Conservation (phyloP, 495 filamentous ascomycete species). For the Xylaria castorea region DNA sequence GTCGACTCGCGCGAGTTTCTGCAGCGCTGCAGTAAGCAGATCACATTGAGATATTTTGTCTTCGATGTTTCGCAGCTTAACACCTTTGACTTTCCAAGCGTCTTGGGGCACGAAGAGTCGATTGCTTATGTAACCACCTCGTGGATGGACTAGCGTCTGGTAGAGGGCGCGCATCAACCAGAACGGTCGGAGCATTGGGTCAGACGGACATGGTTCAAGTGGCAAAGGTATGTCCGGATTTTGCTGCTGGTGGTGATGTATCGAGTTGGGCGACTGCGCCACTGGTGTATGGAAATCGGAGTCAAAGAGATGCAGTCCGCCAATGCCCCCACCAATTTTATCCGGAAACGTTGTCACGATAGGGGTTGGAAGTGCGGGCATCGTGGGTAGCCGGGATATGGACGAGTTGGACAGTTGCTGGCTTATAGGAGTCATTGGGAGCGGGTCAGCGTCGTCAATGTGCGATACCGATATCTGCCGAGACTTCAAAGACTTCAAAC, state of each 20-base stretch:
- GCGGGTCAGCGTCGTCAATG: slow-evolving; percentile 70
- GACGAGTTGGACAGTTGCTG: slow-evolving; percentile 65
- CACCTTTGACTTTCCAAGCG: slow-evolving; percentile 91
- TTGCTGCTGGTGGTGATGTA: slow-evolving; percentile 38
- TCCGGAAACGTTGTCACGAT: slow-evolving; percentile 63
- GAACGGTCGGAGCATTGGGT: slow-evolving; percentile 85
- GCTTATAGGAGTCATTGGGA: slow-evolving; percentile 76
- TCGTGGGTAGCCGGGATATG: slow-evolving; percentile 47
- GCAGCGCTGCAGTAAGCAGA: slow-evolving; percentile 84
- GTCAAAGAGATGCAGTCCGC: slow-evolving; percentile 84
- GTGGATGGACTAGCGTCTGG: slow-evolving; percentile 88
- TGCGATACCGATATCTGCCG: slow-evolving; percentile 79
- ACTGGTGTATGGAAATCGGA: slow-evolving; percentile 79
- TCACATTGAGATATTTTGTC: slow-evolving; percentile 97
- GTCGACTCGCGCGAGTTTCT: slow-evolving; percentile 83
- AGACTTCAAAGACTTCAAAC: slow-evolving; percentile 70
- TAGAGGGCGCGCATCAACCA: slow-evolving; percentile 96
- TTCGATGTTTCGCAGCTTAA: slow-evolving; percentile 87
- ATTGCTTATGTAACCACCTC: slow-evolving; percentile 89
- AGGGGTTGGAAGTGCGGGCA: slow-evolving; percentile 75
- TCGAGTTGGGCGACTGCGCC: slow-evolving; percentile 68
- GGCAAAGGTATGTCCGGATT: slow-evolving; percentile 65
- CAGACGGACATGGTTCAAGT: slow-evolving; percentile 90
- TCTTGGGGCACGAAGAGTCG: slow-evolving; percentile 91
- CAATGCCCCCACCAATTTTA: slow-evolving; percentile 59